Conservation (phyloP, 2,329 filamentous ascomycete genomes). For the Tolypocladium ophioglossoides region DNA sequence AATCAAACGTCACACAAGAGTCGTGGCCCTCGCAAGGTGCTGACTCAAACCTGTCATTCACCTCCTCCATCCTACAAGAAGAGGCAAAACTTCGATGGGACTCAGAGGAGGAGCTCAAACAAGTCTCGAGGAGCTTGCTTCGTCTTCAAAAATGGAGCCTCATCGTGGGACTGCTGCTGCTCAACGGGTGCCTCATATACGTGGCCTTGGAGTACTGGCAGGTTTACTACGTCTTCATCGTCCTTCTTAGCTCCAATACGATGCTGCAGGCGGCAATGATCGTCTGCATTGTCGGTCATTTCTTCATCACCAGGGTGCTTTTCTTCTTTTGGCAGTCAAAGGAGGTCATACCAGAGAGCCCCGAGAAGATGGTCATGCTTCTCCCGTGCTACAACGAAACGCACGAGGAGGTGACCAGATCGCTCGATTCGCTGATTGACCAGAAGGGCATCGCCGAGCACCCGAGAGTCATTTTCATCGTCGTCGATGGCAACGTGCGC, state of each 20-base stretch:
- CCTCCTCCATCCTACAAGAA: slow-evolving; percentile 24
- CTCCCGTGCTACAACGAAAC: slow-evolving; percentile 41
- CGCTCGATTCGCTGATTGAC: slow-evolving; percentile 33
- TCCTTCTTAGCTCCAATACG: slow-evolving; percentile 35
- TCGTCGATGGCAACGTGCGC: slow-evolving; percentile 36
- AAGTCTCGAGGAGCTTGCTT: slow-evolving; percentile 25
- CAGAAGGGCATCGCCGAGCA: slow-evolving; percentile 32
- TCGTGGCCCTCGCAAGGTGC: slow-evolving; percentile 22
- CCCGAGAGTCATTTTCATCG: slow-evolving; percentile 32
- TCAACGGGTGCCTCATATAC: slow-evolving; percentile 26
- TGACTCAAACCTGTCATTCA: slow-evolving; percentile 24
- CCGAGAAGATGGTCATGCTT: slow-evolving; percentile 32
- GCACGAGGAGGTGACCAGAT: slow-evolving; percentile 28
- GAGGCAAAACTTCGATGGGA: slow-evolving; percentile 29
- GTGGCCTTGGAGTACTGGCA: slow-evolving; percentile 26
- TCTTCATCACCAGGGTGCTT: slow-evolving; percentile 17
- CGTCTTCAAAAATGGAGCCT: slow-evolving; percentile 28
- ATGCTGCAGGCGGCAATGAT: slow-evolving; percentile 32
- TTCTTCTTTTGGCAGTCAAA: slow-evolving; percentile 19
- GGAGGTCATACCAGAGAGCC: slow-evolving; percentile 23
- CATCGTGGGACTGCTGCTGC: slow-evolving; percentile 20
- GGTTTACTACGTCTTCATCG: slow-evolving; percentile 31
- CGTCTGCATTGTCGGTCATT: slow-evolving; percentile 22
- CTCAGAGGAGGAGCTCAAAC: slow-evolving; percentile 26
- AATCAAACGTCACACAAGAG: slow-evolving; percentile 16